A percentile compares a stretch with the other conserved stretches of the same genome.
Evolutionary conservation across 1,284 basidiomycete genomes (phyloP).

Genomic region (Inonotus hispidus): DNA sequence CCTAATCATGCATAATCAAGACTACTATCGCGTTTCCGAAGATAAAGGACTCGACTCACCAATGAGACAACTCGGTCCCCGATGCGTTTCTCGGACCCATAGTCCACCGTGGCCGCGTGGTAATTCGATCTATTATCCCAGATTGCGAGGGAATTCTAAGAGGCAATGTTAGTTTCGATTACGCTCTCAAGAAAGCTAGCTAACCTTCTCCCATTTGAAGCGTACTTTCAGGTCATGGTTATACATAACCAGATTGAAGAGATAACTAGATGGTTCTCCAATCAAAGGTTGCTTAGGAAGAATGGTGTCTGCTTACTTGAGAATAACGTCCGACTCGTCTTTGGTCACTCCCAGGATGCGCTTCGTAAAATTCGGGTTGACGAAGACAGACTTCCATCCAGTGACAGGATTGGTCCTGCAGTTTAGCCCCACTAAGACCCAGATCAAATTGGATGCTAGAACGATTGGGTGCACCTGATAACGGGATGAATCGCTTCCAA

Average conservation of each 20-base stretch:
- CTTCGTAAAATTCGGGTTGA: conserved; percentile 61
- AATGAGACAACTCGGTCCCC: conserved; percentile 59
- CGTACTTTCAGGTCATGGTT: conserved; percentile 65
- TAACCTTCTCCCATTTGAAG: conserved; percentile 35
- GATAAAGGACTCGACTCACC: conserved; percentile 24
- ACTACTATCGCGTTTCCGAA: background rate
- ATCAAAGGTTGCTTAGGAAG: background rate
- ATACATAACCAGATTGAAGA: conserved; percentile 42
- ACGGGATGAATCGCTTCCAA: conserved; percentile 53
- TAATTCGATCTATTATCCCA: conserved; percentile 51
- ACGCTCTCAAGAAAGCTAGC: background rate
- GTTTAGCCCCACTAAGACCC: conserved; percentile 31
- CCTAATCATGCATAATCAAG: background rate
- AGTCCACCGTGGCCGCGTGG: conserved; percentile 56
- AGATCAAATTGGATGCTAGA: background rate
- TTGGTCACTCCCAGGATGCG: conserved; percentile 54
- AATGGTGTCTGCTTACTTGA: conserved; percentile 28
- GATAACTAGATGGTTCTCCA: conserved; percentile 23
- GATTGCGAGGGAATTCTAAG: conserved; percentile 45
- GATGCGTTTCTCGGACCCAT: conserved; percentile 36
- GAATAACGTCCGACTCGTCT: conserved; percentile 51
- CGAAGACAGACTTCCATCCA: conserved; percentile 61
- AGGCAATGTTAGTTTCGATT: background rate
- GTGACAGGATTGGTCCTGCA: conserved; percentile 56
- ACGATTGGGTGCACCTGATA: background rate